phyloP scores from a whole-genome alignment of 179 eudicot genomes.

The Nepenthes alata region DNA sequence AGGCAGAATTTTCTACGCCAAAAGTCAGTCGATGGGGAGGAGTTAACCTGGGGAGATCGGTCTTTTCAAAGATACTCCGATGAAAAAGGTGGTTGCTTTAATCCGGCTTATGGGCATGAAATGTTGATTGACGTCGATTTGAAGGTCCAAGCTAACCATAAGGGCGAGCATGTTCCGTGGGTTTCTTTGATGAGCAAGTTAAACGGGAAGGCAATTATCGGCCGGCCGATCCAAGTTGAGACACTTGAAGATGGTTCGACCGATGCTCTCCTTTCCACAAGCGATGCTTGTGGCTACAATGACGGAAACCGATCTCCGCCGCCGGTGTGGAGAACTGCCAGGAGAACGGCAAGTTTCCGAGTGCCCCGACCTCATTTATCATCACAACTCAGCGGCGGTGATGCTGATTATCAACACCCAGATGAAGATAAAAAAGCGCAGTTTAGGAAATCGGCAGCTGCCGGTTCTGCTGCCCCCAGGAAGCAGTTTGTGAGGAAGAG shows the following conservation, averaged over 20 bases:
- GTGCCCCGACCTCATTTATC: slow-evolving; percentile 45
- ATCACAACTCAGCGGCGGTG: slow-evolving; percentile 29
- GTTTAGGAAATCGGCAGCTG: slow-evolving; percentile 19
- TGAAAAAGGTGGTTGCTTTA: slow-evolving; percentile 28
- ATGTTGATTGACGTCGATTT: slow-evolving; percentile 71
- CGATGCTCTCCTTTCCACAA: slow-evolving; percentile 29
- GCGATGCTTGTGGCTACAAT: slow-evolving; percentile 18
- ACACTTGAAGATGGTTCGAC: slow-evolving; percentile 62
- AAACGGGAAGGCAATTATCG: slow-evolving; percentile 84
- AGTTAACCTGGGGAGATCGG: slow-evolving; percentile 40
- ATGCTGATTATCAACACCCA: slow-evolving; percentile 13
- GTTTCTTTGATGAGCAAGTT: slow-evolving; percentile 81
- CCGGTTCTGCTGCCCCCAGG: slow-evolving; percentile 18
- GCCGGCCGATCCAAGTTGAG: slow-evolving; percentile 86
- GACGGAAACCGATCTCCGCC: slow-evolving; percentile 33
- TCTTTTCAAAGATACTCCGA: slow-evolving; percentile 43
- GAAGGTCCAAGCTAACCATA: slow-evolving; percentile 60
- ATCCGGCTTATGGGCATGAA: slow-evolving; percentile 36
- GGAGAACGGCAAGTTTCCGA: slow-evolving; percentile 64
- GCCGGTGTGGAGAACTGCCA: slow-evolving; percentile 61
- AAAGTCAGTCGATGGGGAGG: slow-evolving; percentile 35
- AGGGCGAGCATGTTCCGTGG: slow-evolving; percentile 79
- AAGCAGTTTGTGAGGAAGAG: slow-evolving; percentile 15
- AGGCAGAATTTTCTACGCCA: slow-evolving; percentile 20
- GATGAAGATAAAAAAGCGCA: slow-evolving; percentile 27